phyloP scores from a whole-genome alignment of 768 basidiomycete species.

The Erythrobasidium yunnanense region DNA sequence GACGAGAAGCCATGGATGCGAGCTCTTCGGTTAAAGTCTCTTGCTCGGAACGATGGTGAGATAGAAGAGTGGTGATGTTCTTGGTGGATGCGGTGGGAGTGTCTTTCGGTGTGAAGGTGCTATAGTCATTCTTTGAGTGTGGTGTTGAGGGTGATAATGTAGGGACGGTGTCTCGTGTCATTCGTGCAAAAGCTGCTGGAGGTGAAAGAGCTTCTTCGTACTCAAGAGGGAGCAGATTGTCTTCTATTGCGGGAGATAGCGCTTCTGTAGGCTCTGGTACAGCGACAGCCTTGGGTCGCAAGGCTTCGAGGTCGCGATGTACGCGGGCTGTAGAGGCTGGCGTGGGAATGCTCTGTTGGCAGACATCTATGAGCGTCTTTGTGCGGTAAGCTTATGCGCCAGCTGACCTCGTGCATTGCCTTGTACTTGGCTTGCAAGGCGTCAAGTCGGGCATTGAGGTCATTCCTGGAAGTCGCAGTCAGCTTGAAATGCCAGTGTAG shows the following conservation, averaged over 20 bases:
- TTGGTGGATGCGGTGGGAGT: not conserved
- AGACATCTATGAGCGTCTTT: not conserved
- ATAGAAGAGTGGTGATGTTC: slow-evolving; percentile 28
- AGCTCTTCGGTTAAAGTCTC: slow-evolving; percentile 65
- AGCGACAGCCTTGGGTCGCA: not conserved
- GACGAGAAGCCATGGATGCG: slow-evolving; percentile 72
- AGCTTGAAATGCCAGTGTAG: not conserved
- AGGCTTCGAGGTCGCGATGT: not conserved
- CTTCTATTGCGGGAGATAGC: not conserved
- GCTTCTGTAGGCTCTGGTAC: not conserved
- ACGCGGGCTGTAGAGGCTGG: not conserved
- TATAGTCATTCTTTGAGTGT: not conserved
- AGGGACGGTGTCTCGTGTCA: not conserved
- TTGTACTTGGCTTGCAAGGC: not conserved
- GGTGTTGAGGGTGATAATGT: not conserved
- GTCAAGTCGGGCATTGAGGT: not conserved
- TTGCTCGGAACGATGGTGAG: slow-evolving; percentile 45
- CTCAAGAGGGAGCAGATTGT: slow-evolving; percentile 3
- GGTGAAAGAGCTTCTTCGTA: not conserved
- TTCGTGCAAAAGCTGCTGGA: not conserved
- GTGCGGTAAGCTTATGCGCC: not conserved
- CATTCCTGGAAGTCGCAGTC: not conserved
- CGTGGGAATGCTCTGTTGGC: not conserved
- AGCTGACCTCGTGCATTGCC: not conserved
- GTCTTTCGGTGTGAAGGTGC: not conserved